Percentiles rank a stretch among this genome's conserved stretches.
Conservation (phyloP, 1,284 basidiomycete genomes). For the Pseudozyma hubeiensis region DNA sequence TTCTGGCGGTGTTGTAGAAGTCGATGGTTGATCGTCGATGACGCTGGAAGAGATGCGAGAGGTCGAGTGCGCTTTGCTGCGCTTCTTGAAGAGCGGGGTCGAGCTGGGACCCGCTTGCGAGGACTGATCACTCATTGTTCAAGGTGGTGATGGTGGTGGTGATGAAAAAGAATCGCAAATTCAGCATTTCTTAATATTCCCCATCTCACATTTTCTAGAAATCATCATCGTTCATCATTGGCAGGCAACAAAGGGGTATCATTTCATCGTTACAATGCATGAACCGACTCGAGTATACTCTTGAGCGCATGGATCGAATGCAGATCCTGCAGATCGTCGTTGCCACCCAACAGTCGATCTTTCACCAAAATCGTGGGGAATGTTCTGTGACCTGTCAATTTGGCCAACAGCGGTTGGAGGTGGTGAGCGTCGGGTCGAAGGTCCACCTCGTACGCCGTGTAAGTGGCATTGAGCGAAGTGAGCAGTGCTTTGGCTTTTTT, state of each 20-base stretch:
- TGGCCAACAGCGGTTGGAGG: slow-evolving; percentile 35
- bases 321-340: slow-evolving; percentile 34
- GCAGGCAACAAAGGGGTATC: slow-evolving; percentile 3
- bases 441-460: slow-evolving; percentile 46
- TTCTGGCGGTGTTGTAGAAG: background rate
- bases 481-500: slow-evolving; percentile 39
- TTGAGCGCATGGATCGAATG: slow-evolving; percentile 21
- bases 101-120: slow-evolving; percentile 24
- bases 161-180: background rate
- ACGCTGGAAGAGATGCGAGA: slow-evolving; percentile 14
- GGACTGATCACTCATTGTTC: slow-evolving; percentile 7
- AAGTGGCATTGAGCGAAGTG: slow-evolving; percentile 25
- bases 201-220: background rate
- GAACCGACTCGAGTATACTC: slow-evolving; percentile 19
- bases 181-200: background rate
- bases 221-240: background rate
- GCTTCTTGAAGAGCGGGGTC: slow-evolving; percentile 30
- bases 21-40: slow-evolving; percentile 1
- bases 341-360: slow-evolving; percentile 43
- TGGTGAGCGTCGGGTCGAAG: slow-evolving; percentile 31
- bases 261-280: slow-evolving; percentile 20
- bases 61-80: slow-evolving; percentile 5
- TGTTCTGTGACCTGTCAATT: slow-evolving; percentile 36
- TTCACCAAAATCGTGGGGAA: slow-evolving; percentile 44
- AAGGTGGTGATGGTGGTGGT: slow-evolving; percentile 10